A percentile compares a stretch with the other conserved stretches of the same genome.
Evolutionary conservation across 139 green algal species (phyloP).

Genomic region (Micractinium conductrix): DNA sequence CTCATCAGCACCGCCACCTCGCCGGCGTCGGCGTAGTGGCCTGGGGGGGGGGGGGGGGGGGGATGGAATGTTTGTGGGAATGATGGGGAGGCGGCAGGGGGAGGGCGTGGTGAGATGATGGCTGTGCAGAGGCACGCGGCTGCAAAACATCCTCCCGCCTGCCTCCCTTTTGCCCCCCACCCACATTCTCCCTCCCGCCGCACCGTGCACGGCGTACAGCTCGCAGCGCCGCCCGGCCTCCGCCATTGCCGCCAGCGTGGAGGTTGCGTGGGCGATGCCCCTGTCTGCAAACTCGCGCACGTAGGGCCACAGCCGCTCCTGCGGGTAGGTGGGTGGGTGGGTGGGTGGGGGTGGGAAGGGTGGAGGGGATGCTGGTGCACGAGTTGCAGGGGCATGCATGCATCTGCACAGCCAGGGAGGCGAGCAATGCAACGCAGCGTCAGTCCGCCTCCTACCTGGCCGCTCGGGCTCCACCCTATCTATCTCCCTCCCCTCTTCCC

Average conservation of each 20-base stretch:
- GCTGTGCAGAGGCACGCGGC: no score
- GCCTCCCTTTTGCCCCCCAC: background rate
- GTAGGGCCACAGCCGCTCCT: conserved; percentile 94
- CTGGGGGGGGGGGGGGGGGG: background rate
- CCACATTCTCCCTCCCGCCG: conserved; percentile 9
- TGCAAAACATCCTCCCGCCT: background rate
- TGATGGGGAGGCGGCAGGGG: background rate
- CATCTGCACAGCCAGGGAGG: no score
- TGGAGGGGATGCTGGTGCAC: no score
- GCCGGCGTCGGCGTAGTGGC: conserved; percentile 70
- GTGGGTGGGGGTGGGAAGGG: no score
- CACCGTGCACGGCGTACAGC: conserved; percentile 79
- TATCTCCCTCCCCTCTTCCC: no score
- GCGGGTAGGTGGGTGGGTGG: no score
- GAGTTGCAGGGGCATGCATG: no score
- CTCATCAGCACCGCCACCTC: conserved; percentile 77
- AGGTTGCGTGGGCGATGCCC: conserved; percentile 68
- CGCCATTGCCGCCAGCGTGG: conserved; percentile 62
- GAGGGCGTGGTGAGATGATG: no score
- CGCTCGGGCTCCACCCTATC: no score
- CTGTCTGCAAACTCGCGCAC: conserved; percentile 91
- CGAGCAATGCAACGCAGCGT: no score
- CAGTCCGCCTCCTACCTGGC: no score
- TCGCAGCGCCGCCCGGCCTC: conserved; percentile 69
- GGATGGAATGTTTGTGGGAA: background rate